These are phyloP conservation scores for Camellia japonica DNA, from an alignment of 148 eudicot genomes.

Conservation along the genomic window DNA sequence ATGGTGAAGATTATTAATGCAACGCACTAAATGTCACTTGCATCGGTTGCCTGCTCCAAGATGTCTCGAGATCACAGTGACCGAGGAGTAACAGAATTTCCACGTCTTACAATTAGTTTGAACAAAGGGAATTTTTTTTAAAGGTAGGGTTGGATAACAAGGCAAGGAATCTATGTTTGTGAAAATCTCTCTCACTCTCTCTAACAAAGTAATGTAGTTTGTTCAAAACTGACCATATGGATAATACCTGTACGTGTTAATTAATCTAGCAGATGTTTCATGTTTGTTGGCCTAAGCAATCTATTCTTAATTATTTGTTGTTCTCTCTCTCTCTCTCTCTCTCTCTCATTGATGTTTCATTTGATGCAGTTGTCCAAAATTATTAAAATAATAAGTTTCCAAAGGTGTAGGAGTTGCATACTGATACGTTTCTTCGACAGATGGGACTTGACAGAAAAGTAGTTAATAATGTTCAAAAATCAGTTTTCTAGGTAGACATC, in stretches of 20 bases:
- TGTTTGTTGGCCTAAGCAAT: no score
- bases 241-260: no score
- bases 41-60: not conserved
- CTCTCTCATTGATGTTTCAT: not conserved
- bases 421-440: not conserved
- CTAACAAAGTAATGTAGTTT: no score
- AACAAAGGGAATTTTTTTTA: not conserved
- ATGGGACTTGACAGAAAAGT: not conserved
- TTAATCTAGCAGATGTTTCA: no score
- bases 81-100: not conserved
- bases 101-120: not conserved
- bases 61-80: not conserved
- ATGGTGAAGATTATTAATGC: not conserved
- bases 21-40: not conserved
- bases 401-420: no score
- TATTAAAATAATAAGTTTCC: not conserved
- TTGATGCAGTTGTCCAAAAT: not conserved
- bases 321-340: not conserved
- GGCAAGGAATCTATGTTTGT: not conserved
- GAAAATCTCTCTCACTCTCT: not conserved
- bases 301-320: no score
- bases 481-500: slow-evolving; percentile 9
- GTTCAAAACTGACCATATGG: no score
- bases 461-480: not conserved
- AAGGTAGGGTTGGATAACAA: slow-evolving; percentile 4